These are phyloP conservation scores for Phaeophleospora eucalypticola DNA, from an alignment of 2,329 filamentous ascomycete species.

Conservation along the genomic window DNA sequence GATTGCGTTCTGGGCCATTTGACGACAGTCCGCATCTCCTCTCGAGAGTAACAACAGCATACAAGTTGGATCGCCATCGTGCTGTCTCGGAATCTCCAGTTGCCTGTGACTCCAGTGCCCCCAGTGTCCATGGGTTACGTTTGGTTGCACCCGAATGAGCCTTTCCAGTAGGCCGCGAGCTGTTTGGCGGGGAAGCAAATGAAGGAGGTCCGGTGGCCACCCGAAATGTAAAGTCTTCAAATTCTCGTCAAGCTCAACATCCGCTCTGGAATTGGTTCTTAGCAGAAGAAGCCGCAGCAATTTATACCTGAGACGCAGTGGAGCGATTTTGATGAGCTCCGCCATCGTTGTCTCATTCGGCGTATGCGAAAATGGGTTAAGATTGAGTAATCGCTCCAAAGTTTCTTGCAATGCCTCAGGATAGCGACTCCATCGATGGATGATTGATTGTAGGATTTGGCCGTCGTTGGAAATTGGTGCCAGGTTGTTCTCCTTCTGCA, in stretches of 20 bases:
- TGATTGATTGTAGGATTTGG: background rate
- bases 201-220: slow-evolving; percentile 8
- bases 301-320: background rate
- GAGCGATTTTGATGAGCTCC: background rate
- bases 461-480: too few relatives aligned
- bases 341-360: background rate
- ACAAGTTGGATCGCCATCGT: slow-evolving; percentile 7
- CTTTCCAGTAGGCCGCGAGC: slow-evolving; percentile 9
- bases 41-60: slow-evolving; percentile 11
- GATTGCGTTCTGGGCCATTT: slow-evolving; percentile 13
- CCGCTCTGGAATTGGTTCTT: slow-evolving; percentile 4
- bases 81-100: background rate
- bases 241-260: slow-evolving; percentile 13
- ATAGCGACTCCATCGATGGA: background rate
- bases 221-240: slow-evolving; percentile 4
- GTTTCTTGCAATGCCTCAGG: background rate
- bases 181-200: slow-evolving; percentile 3
- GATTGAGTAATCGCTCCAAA: background rate
- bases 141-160: slow-evolving; percentile 5
- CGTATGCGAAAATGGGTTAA: background rate
- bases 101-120: background rate
- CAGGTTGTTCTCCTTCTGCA: background rate
- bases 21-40: slow-evolving; percentile 5
- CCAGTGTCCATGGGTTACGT: background rate
- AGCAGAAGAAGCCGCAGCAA: slow-evolving; percentile 8